Percentiles rank a stretch among this genome's conserved stretches.
Conservation (phyloP, 2,329 filamentous ascomycete species). For the Tolypocladium ovalisporum region DNA sequence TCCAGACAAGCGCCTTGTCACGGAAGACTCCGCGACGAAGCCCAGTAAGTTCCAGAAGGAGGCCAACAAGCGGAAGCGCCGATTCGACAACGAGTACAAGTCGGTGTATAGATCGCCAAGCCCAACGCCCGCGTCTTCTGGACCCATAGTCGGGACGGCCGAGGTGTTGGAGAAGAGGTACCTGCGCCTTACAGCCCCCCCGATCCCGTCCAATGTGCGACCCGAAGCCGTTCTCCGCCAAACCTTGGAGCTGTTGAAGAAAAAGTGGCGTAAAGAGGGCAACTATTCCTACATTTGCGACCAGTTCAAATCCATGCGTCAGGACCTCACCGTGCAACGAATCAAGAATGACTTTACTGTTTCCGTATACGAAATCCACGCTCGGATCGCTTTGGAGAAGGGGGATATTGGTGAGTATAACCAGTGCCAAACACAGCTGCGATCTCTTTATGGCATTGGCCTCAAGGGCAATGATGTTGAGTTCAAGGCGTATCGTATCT, state of each 20-base stretch:
- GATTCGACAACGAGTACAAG: slow-evolving; percentile 63
- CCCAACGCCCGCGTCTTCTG: slow-evolving; percentile 44
- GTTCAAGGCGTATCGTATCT: slow-evolving; percentile 98
- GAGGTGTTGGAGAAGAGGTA: slow-evolving; percentile 85
- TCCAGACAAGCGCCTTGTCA: slow-evolving; percentile 26
- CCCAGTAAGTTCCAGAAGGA: slow-evolving; percentile 89
- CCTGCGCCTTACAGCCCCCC: slow-evolving; percentile 82
- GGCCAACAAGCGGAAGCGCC: slow-evolving; percentile 77
- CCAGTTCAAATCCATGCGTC: slow-evolving; percentile 96
- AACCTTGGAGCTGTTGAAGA: slow-evolving; percentile 79
- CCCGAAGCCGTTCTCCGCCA: slow-evolving; percentile 70
- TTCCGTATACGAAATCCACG: slow-evolving; percentile 93
- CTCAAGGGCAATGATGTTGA: slow-evolving; percentile 85
- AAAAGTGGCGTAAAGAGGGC: slow-evolving; percentile 86
- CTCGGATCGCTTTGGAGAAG: slow-evolving; percentile 93
- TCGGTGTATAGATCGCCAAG: slow-evolving; percentile 44
- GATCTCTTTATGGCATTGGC: slow-evolving; percentile 77
- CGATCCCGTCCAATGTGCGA: slow-evolving; percentile 79
- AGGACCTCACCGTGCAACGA: slow-evolving; percentile 95
- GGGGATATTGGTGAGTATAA: slow-evolving; percentile 99
- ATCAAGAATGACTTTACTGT: slow-evolving; percentile 97
- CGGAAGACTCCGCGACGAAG: slow-evolving; percentile 37
- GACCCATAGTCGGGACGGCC: slow-evolving; percentile 78
- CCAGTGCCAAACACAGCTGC: slow-evolving; percentile 97
- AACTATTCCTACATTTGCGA: slow-evolving; percentile 98